Base-by-base conservation (phyloP, 768 basidiomycete species). In the Agrocybe pediades region DNA sequence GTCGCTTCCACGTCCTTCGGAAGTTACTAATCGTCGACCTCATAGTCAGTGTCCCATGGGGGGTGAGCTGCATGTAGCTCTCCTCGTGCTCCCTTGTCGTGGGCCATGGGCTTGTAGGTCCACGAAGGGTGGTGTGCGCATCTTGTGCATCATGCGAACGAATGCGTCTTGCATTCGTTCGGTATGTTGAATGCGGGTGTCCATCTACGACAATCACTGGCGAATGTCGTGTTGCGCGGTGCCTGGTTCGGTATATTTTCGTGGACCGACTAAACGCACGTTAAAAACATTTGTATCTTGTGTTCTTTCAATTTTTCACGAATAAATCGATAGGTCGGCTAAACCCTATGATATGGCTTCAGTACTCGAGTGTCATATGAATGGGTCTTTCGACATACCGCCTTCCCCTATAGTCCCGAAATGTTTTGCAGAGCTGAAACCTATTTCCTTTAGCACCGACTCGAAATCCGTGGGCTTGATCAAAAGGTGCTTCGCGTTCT, bases 391-490 rank as follows among this genome's bases (percentile, higher is more conserved):
- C n/a, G 20, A 61, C 80, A 41, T 56, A 87, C 88, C 87, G 63
- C 85, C 87, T 69, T 88, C 83, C 2, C 87, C 87, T 7, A 77
- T 68, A 6, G 69, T 69, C 2, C 87, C 86, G 29, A 84, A 63
- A 59, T 76, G 75, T 54, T 71, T 63, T 3, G 71, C 74, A 4
- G 70, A 68, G 1, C 65, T 70, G 58, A 95, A 93, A 9, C 92
- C 92, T 9, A 92, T 73, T 4, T 79, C 68, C 25, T 64, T 64
- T 13, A 95, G 67, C 40, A 87, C 53, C 2, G 55, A 48, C 11
- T 75, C 76, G 55, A 94, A 95, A 15, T 83, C 80, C 0, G 82
- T 77, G 0, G 91, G 90, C 0, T 85, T 82, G 26, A 90, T 64
- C 45, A 73, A 64, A 8, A 95, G 70, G 5, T 59, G 67, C 41